A percentile compares a stretch with the other conserved stretches of the same genome.
phyloP scores from a whole-genome alignment of 345 rosid genomes.

The Populus davidiana region DNA sequence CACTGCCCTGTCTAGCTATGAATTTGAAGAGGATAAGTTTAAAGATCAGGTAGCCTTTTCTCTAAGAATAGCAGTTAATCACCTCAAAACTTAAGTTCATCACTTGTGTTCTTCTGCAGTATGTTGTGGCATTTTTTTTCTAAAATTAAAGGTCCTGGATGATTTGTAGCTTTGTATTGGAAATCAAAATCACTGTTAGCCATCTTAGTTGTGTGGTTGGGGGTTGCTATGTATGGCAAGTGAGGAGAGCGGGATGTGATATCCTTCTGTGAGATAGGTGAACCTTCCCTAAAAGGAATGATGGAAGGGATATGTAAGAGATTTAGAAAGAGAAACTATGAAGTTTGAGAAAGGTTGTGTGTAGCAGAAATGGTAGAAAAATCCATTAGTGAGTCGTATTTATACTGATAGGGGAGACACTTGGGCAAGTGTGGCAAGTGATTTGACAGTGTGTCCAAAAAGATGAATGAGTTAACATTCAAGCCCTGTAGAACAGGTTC shows the following conservation, averaged over 20 bases:
- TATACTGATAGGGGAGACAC: not conserved
- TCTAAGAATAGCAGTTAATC: not conserved
- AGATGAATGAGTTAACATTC: not conserved
- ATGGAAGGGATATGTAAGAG: not conserved
- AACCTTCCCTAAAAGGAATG: not conserved
- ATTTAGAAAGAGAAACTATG: not conserved
- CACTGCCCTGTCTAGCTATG: slow-evolving; percentile 35
- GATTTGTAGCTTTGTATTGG: not conserved
- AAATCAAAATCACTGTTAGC: not conserved
- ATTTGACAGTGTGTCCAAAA: no score
- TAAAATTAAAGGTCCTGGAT: not conserved
- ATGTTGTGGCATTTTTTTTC: not conserved
- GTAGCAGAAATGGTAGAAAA: not conserved
- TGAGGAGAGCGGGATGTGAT: not conserved
- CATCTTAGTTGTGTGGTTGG: not conserved
- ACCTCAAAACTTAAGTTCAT: not conserved
- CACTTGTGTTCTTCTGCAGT: not conserved
- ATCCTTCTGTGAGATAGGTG: not conserved
- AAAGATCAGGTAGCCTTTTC: slow-evolving; percentile 29
- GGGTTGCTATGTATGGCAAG: no score
- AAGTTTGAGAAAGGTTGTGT: not conserved
- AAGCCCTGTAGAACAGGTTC: not conserved
- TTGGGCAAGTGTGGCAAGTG: not conserved
- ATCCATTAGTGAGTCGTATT: not conserved
- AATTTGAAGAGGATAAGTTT: slow-evolving; percentile 34